A percentile compares a stretch with the other conserved stretches of the same genome.
These are phyloP conservation scores for Daldinia vernicosa DNA, from an alignment of 495 filamentous ascomycete genomes.

Conservation along the genomic window DNA sequence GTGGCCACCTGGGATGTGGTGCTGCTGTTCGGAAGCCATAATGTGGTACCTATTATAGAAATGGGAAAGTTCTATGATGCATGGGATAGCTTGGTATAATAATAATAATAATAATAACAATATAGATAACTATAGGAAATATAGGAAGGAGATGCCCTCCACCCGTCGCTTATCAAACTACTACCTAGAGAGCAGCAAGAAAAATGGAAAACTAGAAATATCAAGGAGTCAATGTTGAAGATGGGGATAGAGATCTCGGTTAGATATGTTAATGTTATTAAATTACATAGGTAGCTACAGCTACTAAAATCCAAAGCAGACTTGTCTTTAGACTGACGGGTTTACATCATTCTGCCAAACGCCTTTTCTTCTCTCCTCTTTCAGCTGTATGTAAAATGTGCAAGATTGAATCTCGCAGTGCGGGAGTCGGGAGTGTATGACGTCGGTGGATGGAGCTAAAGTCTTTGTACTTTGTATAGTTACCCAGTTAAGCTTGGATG, in stretches of 20 bases:
- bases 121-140: background rate
- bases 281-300: constrained; percentile 19
- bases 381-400: constrained; percentile 23
- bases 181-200: background rate
- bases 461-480: constrained; percentile 11
- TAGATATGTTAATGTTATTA: constrained; percentile 4
- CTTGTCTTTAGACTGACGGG: constrained; percentile 6
- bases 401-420: constrained; percentile 34
- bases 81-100: constrained; percentile 10
- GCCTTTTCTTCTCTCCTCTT: constrained; percentile 25
- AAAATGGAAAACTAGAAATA: background rate
- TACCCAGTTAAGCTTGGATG: background rate
- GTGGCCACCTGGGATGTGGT: constrained; percentile 46
- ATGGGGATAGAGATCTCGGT: constrained; percentile 7
- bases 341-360: constrained; percentile 35
- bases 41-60: constrained; percentile 4
- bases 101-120: background rate
- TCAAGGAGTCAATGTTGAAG: background rate
- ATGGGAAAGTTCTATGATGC: background rate
- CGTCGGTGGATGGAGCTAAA: constrained; percentile 33
- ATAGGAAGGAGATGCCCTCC: constrained; percentile 2
- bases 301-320: background rate
- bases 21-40: constrained; percentile 46
- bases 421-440: constrained; percentile 38
- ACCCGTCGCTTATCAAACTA: background rate